These are phyloP conservation scores for Sphagnum tenellum DNA, from an alignment of 225 moss, liverwort and hornwort genomes.

Conservation along the genomic window DNA sequence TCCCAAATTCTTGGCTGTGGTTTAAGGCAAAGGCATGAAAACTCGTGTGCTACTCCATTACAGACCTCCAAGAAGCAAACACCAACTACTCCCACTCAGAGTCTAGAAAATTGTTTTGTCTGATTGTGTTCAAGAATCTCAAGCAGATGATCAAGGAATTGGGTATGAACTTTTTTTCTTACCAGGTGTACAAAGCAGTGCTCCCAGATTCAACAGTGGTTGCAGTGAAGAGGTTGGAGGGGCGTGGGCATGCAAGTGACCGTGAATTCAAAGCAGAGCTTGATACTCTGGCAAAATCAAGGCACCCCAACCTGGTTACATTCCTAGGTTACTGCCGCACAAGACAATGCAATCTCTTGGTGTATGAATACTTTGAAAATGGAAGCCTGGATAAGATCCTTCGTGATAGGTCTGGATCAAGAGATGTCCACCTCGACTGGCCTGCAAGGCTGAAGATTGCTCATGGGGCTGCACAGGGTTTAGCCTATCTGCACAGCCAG, in stretches of 20 bases:
- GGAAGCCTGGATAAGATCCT: not conserved
- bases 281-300: not conserved
- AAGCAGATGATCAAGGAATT: no score
- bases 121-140: no score
- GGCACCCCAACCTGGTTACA: not conserved
- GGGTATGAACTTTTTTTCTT: not conserved
- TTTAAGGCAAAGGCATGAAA: not conserved
- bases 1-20: no score
- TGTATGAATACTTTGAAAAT: not conserved
- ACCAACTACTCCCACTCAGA: no score
- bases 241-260: not conserved
- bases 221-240: not conserved
- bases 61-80: no score
- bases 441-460: not conserved
- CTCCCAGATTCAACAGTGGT: not conserved
- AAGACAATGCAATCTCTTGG: not conserved
- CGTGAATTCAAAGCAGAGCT: not conserved
- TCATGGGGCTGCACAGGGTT: not conserved
- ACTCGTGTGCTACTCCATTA: not conserved
- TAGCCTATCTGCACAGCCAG: not conserved
- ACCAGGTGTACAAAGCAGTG: not conserved
- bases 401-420: no score
- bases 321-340: not conserved
- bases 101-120: no score
- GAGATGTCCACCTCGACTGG: not conserved